Base-by-base conservation (phyloP, 2,329 filamentous ascomycete genomes). In the Cercospora sp. region DNA sequence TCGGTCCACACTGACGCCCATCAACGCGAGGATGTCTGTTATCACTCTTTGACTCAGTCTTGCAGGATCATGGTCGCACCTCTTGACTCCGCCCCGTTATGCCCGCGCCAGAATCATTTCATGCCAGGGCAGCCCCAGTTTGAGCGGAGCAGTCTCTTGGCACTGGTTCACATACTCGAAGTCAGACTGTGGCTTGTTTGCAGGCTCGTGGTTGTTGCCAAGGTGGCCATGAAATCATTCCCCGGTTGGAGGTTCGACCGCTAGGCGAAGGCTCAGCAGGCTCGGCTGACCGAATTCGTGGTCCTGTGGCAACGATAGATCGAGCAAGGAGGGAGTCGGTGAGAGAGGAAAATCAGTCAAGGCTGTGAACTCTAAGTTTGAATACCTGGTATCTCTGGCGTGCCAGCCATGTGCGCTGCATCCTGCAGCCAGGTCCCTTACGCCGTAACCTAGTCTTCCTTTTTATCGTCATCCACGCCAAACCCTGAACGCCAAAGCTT, bases 121-220 rank as follows among this genome's bases (percentile, higher is more conserved):
- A 13, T 28, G 49, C 13, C 49, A 26, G 49, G 49, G 2, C 49
- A 30, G 24, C 21, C 21, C 49, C 13, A 26, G 49, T 24, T 12
- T 7, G 49, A 13, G 21, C 12, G 12, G 13, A 26, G 49, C 28
- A 12, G 28, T 55, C 6, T 28, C 49, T 55, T 55, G 49, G 49
- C 49, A 13, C 28, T 26, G 21, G 12, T 28, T 55, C 24, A 16
- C 3, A 28, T 8, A 55, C 49, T n/a, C 10, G n/a, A 55, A 26
- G 49, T 16, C 24, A 49, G 26, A 26, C 16, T n/a, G 49, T n/a
- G 49, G 24, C 12, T 30, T 45, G n/a, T 37, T 21, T 61, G 30
- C 18, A n/a, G 24, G 37, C 34, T 59, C 34, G 34, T 61, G 59
- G 59, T 61, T 61, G 59, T 61, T 61, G 59, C 59, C 59, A 61